These are phyloP conservation scores for Mimosa pudica DNA, from an alignment of 306 rosid genomes.

Conservation along the genomic window DNA sequence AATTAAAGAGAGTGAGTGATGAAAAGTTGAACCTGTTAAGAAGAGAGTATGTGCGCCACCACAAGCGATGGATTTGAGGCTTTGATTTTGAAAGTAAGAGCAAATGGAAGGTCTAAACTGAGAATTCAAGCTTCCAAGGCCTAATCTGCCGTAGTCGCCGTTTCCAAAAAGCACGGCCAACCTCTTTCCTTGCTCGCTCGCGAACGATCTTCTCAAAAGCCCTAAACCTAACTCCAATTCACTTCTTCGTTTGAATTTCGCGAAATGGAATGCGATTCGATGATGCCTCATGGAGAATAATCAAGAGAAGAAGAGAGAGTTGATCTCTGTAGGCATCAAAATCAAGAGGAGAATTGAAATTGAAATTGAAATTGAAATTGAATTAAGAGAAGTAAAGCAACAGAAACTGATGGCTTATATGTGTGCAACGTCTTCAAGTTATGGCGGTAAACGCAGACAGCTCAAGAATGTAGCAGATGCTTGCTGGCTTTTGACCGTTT, in stretches of 20 bases:
- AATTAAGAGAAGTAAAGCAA: not conserved
- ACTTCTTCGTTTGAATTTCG: constrained; percentile 22
- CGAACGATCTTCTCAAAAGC: constrained; percentile 42
- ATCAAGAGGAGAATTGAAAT: constrained; percentile 3
- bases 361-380: not conserved
- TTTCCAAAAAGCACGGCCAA: constrained; percentile 89
- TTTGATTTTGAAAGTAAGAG: constrained; percentile 51
- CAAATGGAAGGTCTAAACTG: constrained; percentile 76
- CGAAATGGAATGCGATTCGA: constrained; percentile 31
- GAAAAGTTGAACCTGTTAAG: constrained; percentile 60
- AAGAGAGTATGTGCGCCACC: constrained; percentile 98
- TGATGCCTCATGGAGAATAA: constrained; percentile 39
- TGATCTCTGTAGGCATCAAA: not conserved
- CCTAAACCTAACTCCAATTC: constrained; percentile 22
- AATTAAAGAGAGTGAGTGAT: not conserved
- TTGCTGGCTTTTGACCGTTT: not conserved
- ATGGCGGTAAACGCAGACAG: constrained; percentile 19
- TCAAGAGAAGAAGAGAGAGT: not conserved
- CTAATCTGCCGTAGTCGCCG: constrained; percentile 87
- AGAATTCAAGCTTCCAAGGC: constrained; percentile 72
- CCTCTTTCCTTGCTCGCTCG: constrained; percentile 47
- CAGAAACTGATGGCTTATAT: not conserved
- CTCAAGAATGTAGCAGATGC: not conserved
- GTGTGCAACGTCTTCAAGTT: constrained; percentile 21
- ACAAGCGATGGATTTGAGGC: constrained; percentile 67